A percentile compares a stretch with the other conserved stretches of the same genome.
These are phyloP conservation scores for Lentithecium fluviatile DNA, from an alignment of 495 filamentous ascomycete species.

Conservation along the genomic window DNA sequence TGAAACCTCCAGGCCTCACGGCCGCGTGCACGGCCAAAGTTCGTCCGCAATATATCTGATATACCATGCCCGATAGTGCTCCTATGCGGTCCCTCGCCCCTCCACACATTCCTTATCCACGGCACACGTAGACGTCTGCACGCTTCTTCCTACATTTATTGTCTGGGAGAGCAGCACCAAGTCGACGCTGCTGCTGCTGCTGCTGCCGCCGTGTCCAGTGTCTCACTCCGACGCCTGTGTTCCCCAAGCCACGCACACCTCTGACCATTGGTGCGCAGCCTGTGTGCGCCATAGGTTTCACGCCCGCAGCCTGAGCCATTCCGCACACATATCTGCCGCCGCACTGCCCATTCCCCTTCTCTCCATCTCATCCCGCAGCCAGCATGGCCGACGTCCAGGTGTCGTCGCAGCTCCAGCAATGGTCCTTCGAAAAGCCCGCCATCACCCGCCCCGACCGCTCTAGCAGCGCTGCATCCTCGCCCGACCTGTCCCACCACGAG, in stretches of 20 bases:
- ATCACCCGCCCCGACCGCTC: constrained; percentile 22
- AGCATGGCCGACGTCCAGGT: constrained; percentile 33
- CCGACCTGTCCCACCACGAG: constrained; percentile 31
- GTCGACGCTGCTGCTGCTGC: neutral
- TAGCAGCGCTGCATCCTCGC: constrained; percentile 35
- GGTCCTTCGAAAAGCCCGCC: constrained; percentile 32
- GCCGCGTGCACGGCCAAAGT: constrained; percentile 15
- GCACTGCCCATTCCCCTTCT: neutral
- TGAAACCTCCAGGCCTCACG: constrained; percentile 27
- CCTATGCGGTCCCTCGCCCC: constrained; percentile 8
- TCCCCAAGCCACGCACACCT: constrained; percentile 12
- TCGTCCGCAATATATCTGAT: constrained; percentile 34
- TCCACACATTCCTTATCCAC: neutral
- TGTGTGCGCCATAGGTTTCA: constrained; percentile 29
- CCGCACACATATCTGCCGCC: constrained; percentile 25
- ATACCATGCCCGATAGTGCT: constrained; percentile 19
- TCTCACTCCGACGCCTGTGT: constrained; percentile 7
- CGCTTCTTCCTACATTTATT: neutral
- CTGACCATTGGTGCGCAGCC: constrained; percentile 22
- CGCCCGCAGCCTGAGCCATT: constrained; percentile 12
- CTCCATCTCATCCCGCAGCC: neutral
- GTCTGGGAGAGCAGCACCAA: neutral
- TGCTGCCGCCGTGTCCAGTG: neutral
- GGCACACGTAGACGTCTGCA: no score
- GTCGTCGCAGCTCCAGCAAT: constrained; percentile 37